Evolutionary conservation across 225 moss, liverwort and hornwort species (phyloP), one percentile per base, ranked within the genome.

Genomic region (Pseudoscleropodium purum): DNA sequence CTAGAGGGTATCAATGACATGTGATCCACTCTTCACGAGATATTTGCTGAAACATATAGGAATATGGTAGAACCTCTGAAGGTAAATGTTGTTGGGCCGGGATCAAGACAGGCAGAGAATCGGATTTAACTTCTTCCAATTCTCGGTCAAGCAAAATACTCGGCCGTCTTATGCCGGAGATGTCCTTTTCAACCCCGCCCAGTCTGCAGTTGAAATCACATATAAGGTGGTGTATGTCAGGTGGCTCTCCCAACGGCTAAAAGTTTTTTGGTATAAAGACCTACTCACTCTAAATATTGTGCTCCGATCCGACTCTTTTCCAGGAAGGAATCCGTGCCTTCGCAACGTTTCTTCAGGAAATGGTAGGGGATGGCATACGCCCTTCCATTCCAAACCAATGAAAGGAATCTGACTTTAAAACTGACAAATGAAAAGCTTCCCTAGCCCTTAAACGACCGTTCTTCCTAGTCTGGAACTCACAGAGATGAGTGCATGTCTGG

Each of bases 111-210:
- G 89, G 93, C 68, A 91, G 83, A 88, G 89, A 91, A n/a, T 95
- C 95, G 67, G 85, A 85, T 76, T 95, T 92, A 81, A 95, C 93
- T 37, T 94, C 93, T 82, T 91, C 91, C 57, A 88, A 65, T 84
- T 91, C 93, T 31, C 30, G 85, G 68, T 93, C 95, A 59, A 91
- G 90, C 37, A 96, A 45, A 84, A 96, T 92, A 82, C 82, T 92
- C 60, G 93, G 92, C 56, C 79, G 91, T 68, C 86, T 84, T 56
- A 17, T 72, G 77, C 59, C 75, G 60, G 67, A 69, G 24, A 36
- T 65, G 43, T 89, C 89, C 77, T 85, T 88, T 68, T 63, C 88
- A 91, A 29, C 39, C 34, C 52, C 90, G 19, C 49, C 49, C 79
- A 64, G 68, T 76, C 91, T 93, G 88, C 75, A 90, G 47, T 79